Percentiles rank a stretch among this genome's conserved stretches.
These are phyloP conservation scores for Cardiospermum halicacabum DNA, from an alignment of 345 rosid genomes.

Conservation along the genomic window DNA sequence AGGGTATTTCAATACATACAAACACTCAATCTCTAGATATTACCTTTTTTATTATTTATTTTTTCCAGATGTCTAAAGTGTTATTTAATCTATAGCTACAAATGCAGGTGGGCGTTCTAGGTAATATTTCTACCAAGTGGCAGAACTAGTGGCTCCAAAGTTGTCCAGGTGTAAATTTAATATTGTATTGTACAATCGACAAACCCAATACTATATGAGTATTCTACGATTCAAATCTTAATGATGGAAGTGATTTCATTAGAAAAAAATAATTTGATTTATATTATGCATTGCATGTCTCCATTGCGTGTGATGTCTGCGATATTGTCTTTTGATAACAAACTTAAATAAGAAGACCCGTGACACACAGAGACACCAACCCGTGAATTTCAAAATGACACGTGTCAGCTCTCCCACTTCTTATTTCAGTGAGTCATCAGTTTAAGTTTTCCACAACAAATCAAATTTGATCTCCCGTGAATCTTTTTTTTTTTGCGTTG, in stretches of 20 bases:
- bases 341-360: conserved; percentile 27
- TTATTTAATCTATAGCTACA: not conserved
- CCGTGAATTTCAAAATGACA: conserved; percentile 53
- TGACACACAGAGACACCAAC: conserved; percentile 38
- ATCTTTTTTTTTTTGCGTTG: not conserved
- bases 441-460: not conserved
- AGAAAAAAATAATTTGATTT: no score
- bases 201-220: no score
- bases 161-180: not conserved
- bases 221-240: not conserved
- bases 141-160: conserved; percentile 3
- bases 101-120: not conserved
- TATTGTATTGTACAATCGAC: no score
- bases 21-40: no score
- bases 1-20: no score
- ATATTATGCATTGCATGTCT: not conserved
- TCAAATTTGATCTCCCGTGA: conserved; percentile 24
- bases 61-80: no score
- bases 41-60: no score
- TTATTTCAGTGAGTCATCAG: not conserved
- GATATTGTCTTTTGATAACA: not conserved
- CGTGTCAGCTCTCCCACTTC: conserved; percentile 30
- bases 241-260: not conserved
- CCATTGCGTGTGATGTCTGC: not conserved
- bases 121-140: not conserved